phyloP scores from a whole-genome alignment of 2,329 filamentous ascomycete species.

The Xylaria sp. region DNA sequence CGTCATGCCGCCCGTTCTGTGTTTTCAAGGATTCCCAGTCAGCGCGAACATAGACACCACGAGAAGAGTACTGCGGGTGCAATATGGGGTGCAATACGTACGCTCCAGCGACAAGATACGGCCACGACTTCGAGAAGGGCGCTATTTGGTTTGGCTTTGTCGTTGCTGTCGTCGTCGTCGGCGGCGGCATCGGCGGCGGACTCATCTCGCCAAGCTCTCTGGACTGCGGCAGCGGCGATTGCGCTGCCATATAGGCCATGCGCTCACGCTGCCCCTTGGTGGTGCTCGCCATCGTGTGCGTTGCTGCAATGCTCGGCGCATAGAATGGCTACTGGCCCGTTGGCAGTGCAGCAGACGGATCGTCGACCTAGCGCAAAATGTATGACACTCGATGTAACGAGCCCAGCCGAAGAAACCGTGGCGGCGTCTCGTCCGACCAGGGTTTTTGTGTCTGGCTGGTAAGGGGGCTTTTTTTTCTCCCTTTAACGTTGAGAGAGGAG shows the following conservation, averaged over 20 bases:
- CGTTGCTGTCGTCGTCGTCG: constrained; percentile 51
- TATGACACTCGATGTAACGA: background rate
- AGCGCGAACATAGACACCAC: constrained; percentile 26
- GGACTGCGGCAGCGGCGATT: constrained; percentile 63
- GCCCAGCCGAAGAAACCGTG: background rate
- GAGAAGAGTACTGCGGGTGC: background rate
- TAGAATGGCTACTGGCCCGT: constrained; percentile 35
- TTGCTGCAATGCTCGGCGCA: constrained; percentile 33
- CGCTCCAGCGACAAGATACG: constrained; percentile 92
- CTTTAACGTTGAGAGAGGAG: background rate
- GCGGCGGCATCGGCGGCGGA: constrained; percentile 36
- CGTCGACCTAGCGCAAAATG: background rate
- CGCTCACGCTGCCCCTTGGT: constrained; percentile 39
- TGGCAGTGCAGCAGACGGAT: background rate
- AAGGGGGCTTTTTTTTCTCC: background rate
- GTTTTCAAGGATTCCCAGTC: constrained; percentile 35
- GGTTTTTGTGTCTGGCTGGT: background rate
- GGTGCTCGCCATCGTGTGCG: constrained; percentile 39
- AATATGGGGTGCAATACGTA: constrained; percentile 57
- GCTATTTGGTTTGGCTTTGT: constrained; percentile 54
- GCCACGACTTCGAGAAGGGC: constrained; percentile 81
- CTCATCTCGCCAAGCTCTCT: constrained; percentile 69
- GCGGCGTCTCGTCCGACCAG: background rate
- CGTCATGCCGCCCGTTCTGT: constrained; percentile 87
- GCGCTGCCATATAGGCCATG: constrained; percentile 33